Evolutionary conservation across 2,329 filamentous ascomycete species (phyloP).

Genomic region (Pyrenophora tritici-repentis): DNA sequence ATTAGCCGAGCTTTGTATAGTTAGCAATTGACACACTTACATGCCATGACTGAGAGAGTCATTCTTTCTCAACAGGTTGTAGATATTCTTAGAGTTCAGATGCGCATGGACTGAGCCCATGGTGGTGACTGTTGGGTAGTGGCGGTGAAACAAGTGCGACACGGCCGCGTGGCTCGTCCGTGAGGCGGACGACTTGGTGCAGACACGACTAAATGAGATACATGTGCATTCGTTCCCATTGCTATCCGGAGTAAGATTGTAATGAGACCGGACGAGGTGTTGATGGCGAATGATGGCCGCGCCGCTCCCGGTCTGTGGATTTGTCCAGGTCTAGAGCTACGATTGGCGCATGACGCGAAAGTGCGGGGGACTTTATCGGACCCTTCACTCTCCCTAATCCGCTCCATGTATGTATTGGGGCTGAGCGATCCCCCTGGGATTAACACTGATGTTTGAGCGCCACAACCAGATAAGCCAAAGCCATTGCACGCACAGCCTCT

Average conservation of each 20-base stretch:
- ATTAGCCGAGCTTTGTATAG: too few relatives aligned
- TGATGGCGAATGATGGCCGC: constrained; percentile 2
- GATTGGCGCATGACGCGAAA: constrained; percentile 12
- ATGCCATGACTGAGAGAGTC: too few relatives aligned
- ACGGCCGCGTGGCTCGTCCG: background rate
- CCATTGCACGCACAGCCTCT: background rate
- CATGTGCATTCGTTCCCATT: too few relatives aligned
- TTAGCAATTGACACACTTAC: too few relatives aligned
- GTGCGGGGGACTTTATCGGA: constrained; percentile 16
- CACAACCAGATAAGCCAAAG: constrained; percentile 4
- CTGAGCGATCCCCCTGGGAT: too few relatives aligned
- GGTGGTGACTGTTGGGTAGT: background rate
- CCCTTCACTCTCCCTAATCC: constrained; percentile 4
- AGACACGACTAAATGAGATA: too few relatives aligned
- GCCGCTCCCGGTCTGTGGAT: constrained; percentile 5
- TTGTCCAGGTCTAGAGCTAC: background rate
- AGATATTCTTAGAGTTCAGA: background rate
- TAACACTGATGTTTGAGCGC: background rate
- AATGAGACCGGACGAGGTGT: background rate
- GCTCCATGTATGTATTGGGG: constrained; percentile 2
- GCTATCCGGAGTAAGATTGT: background rate
- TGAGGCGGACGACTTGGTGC: too few relatives aligned
- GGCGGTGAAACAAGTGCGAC: background rate
- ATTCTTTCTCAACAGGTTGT: too few relatives aligned
- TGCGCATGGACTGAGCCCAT: too few relatives aligned